Base-by-base conservation (phyloP, 2,329 filamentous ascomycete species). In the Beauveria varroae region DNA sequence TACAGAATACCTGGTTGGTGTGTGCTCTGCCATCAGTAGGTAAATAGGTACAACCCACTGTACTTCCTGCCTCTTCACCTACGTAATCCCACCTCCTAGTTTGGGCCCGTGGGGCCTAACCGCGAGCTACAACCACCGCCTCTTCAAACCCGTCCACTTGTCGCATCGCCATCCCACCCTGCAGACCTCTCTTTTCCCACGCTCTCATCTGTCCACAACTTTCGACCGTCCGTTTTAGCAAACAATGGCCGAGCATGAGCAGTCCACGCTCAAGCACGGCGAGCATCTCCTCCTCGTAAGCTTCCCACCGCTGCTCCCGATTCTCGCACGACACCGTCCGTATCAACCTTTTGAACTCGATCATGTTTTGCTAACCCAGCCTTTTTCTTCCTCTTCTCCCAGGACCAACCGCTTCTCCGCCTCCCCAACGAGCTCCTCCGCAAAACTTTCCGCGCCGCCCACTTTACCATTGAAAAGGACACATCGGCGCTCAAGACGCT, bases 341-440 rank as follows among this genome's bases (percentile, higher is more conserved):
- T 30, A 30, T 30, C 54, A 37, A 14, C 34, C 34, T 12, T 16
- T 37, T 37, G 14, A 37, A 37, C 12, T 16, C 12, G 34, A 18
- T 2, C 10, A 10, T 22, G 4, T 16, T 10, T 57, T 40, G 51
- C 58, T 30, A 34, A 41, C 26, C 44, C 60, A 37, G 2, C 16
- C 34, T 16, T 41, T 50, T 46, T 22, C 22, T 20, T 22, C 8
- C 8, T 16, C 16, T 10, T 9, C 30, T 55, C 30, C 24, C 66
- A 93, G 92, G 95, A 99, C 71, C 93, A 98, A 83, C 89, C 93
- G 4, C 89, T 98, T 66, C 86, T 99, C 67, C 91, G 93, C 40
- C 86, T 98, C 24, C 95, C 95, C 20, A 89, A 93, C 75, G 95
- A 98, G 73, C 88, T 97, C 62, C 87, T 96, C 24, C 89, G 92